Evolutionary conservation across 2,329 filamentous ascomycete species (phyloP), one percentile per base, ranked within the genome.

Genomic region (Emergomyces orientalis): DNA sequence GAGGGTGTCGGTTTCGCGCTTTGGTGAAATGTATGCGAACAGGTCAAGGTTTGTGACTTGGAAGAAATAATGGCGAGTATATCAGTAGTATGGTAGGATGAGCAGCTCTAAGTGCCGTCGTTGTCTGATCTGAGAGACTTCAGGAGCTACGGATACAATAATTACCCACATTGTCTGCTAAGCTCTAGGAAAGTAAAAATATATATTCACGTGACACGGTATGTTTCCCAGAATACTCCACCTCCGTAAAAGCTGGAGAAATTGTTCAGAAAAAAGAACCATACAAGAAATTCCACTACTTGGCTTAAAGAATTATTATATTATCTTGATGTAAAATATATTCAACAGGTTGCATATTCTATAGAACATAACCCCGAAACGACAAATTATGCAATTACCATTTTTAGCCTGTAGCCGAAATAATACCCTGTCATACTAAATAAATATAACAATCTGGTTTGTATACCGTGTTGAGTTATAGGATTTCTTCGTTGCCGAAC

Each of bases 401-500:
- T 56, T 39, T 39, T 56, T 17, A 54, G 25, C 6, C n/a, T n/a
- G 27, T 14, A 34, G 27, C 27, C 4, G 32, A 34, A 39, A 56
- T n/a, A 54, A 34, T 30, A 7, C 8, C 51, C 14, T 2, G 30
- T 19, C 27, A 4, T 34, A 34, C 27, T 4, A 7, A 52, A 30
- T 17, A 51, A 27, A n/a, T n/a, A 41, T 41, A 8, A 45, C 43
- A 17, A 5, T 17, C 19, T 2, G 9, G 45, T 1, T 41, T 27
- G 34, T 3, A 17, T 39, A 8, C 11, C 22, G 25, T 25, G 22
- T 27, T 45, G 11, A 55, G 57, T 62, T 58, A 66, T n/a, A 63
- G 51, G 52, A 89, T 73, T 69, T 78, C 81, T 63, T 87, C 83
- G 64, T 90, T 81, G 0, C 88, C 88, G 67, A 88, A 92, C 66